phyloP scores from a whole-genome alignment of 371 early-diverging fungal genomes.

The Mucor saturninus region DNA sequence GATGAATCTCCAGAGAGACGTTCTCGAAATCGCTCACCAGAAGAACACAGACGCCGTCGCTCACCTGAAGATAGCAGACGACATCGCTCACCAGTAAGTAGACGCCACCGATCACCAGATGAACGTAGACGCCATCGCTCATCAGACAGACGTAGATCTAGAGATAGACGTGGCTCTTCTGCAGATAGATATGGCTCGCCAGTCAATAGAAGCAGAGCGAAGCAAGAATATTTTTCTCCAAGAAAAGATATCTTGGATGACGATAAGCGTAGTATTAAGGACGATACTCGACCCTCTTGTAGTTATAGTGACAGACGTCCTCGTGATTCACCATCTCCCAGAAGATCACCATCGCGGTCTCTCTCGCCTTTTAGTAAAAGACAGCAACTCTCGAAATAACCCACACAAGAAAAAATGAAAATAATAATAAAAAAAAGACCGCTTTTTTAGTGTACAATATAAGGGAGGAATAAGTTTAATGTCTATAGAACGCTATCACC shows the following conservation, averaged over 20 bases:
- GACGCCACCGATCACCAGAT: not conserved
- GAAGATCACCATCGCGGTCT: conserved; percentile 1
- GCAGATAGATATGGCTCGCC: not conserved
- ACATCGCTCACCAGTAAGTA: not conserved
- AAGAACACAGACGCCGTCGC: not conserved
- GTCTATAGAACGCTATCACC: conserved; percentile 25
- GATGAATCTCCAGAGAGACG: too few relatives aligned
- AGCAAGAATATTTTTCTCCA: too few relatives aligned
- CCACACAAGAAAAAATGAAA: not conserved
- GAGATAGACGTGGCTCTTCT: not conserved
- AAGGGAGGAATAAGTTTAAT: not conserved
- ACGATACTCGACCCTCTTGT: too few relatives aligned
- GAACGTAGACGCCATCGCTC: not conserved
- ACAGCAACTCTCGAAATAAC: conserved; percentile 11
- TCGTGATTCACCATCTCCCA: not conserved
- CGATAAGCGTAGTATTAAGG: too few relatives aligned
- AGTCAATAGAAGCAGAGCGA: too few relatives aligned
- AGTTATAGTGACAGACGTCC: not conserved
- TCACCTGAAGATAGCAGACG: not conserved
- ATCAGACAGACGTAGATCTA: not conserved
- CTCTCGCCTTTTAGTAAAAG: conserved; percentile 28
- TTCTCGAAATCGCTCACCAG: not conserved
- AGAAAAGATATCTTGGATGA: too few relatives aligned
- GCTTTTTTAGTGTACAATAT: not conserved
- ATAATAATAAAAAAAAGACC: not conserved